Evolutionary conservation across 768 basidiomycete species (phyloP).

Genomic region (Mycena indigotica): DNA sequence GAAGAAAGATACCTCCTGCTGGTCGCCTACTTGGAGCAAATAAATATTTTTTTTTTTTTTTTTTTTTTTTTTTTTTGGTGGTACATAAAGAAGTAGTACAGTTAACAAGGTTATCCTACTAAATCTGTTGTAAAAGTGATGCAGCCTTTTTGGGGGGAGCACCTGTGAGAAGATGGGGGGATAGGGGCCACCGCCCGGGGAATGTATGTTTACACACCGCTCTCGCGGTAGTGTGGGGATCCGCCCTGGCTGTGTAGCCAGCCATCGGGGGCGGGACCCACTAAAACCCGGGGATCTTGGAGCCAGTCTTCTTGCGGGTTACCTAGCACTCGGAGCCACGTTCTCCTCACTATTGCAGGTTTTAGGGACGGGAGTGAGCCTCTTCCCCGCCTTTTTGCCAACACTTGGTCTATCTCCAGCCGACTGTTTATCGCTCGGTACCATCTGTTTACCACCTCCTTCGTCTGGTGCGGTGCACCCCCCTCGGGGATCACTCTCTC

Average conservation of each 20-base stretch:
- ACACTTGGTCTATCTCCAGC: neutral
- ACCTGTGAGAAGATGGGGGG: neutral
- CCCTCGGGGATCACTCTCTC: neutral
- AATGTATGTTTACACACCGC: neutral
- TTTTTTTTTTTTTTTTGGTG: slow-evolving; percentile 4
- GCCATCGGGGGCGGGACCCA: slow-evolving; percentile 11
- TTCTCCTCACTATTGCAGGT: neutral
- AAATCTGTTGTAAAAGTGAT: neutral
- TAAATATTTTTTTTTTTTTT: neutral
- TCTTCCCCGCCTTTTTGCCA: neutral
- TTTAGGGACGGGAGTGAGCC: neutral
- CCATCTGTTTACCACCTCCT: slow-evolving; percentile 10
- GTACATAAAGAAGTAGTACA: neutral
- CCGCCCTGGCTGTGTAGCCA: neutral
- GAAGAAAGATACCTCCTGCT: no score
- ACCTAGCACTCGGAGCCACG: slow-evolving; percentile 3
- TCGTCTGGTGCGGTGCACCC: neutral
- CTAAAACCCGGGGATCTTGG: slow-evolving; percentile 14
- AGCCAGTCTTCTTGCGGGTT: slow-evolving; percentile 10
- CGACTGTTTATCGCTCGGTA: neutral
- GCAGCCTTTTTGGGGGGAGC: neutral
- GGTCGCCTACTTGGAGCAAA: no score
- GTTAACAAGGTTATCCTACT: neutral
- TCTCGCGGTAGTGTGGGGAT: neutral
- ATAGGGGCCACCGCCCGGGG: neutral